Conservation (phyloP, 2,329 filamentous ascomycete species). For the Stemphylium lycopersici region DNA sequence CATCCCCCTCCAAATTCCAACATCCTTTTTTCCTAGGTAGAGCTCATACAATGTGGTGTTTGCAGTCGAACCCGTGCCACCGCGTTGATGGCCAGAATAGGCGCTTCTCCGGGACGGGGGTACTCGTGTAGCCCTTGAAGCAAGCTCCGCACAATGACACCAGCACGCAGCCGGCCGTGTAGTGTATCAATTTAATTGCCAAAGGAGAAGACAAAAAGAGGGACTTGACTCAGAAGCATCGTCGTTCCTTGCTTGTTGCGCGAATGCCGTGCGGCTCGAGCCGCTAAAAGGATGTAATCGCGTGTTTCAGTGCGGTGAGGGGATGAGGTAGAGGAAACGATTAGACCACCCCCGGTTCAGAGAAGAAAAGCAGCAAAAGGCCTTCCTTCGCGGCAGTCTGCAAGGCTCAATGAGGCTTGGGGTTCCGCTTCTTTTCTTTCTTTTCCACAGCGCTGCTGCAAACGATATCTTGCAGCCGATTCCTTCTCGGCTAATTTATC, state of each 20-base stretch:
- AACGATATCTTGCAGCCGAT: not conserved
- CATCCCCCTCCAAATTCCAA: not conserved
- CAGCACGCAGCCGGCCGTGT: not conserved
- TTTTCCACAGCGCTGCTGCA: not conserved
- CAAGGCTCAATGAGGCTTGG: no score
- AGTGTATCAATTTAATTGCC: no score
- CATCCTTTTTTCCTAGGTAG: not conserved
- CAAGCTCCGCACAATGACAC: not conserved
- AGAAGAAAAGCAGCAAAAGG: not conserved
- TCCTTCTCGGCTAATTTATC: not conserved
- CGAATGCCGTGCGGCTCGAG: no score
- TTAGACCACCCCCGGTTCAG: not conserved
- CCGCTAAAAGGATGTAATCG: not conserved
- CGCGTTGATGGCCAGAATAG: slow-evolving; percentile 4
- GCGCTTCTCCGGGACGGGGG: slow-evolving; percentile 1
- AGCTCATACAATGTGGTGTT: not conserved
- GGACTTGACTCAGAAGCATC: no score
- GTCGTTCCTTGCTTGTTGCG: no score
- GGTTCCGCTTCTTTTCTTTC: not conserved
- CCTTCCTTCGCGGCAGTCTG: not conserved
- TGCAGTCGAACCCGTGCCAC: slow-evolving; percentile 1
- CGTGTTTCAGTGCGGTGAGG: no score
- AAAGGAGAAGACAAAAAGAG: no score
- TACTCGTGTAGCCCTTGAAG: not conserved
- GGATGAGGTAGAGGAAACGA: not conserved